Evolutionary conservation across 352 stramenopile genomes (phyloP).

Genomic region (Phytopythium helicoides): DNA sequence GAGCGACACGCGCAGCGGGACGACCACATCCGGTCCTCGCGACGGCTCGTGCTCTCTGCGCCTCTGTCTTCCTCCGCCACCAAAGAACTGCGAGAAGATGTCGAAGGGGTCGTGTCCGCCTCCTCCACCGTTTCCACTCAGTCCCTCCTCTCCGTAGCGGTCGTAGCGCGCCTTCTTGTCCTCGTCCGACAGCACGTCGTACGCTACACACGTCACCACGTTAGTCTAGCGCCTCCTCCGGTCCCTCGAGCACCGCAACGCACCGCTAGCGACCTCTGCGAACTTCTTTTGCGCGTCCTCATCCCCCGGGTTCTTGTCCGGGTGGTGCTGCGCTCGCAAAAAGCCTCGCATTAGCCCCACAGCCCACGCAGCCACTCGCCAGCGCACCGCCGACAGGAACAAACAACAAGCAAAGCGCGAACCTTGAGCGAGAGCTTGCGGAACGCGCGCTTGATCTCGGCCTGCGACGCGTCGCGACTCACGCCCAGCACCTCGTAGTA

Average conservation of each 20-base stretch:
- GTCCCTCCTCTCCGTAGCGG: constrained; percentile 87
- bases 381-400: too few species aligned
- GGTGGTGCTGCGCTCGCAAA: constrained; percentile 57
- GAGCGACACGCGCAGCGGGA: constrained; percentile 93
- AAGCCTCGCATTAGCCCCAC: constrained; percentile 7
- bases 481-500: constrained; percentile 80
- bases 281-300: constrained; percentile 87
- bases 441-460: constrained; percentile 84
- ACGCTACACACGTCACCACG: constrained; percentile 55
- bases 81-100: constrained; percentile 82
- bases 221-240: constrained; percentile 1
- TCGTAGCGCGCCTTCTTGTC: constrained; percentile 90
- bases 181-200: constrained; percentile 90
- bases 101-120: constrained; percentile 73
- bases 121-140: constrained; percentile 51
- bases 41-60: constrained; percentile 51
- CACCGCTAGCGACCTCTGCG: constrained; percentile 74
- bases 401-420: too few species aligned
- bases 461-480: constrained; percentile 49
- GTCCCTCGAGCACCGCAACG: too few species aligned
- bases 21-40: constrained; percentile 65
- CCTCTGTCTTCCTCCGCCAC: constrained; percentile 30
- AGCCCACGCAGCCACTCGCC: too few species aligned
- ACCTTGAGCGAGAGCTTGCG: constrained; percentile 89
- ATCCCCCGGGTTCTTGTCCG: constrained; percentile 88